A percentile compares a stretch with the other conserved stretches of the same genome.
These are phyloP conservation scores for Gentiana straminea DNA, from an alignment of 257 asterid genomes.

Conservation along the genomic window DNA sequence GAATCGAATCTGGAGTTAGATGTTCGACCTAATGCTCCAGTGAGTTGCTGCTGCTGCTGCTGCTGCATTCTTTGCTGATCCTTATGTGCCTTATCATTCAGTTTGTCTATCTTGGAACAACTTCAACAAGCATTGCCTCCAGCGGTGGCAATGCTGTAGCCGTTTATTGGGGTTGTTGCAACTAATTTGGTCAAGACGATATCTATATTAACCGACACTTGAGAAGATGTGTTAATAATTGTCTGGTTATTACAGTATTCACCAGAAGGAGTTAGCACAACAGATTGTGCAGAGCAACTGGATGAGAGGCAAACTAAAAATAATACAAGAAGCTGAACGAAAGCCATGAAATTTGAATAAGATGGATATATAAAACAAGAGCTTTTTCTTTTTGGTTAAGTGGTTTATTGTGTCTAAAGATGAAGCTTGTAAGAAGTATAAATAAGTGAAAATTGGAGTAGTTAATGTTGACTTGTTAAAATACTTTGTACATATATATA, in stretches of 20 bases:
- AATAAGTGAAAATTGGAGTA: background rate
- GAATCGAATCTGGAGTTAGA: no score
- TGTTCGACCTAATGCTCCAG: no score
- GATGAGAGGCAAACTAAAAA: conserved; percentile 11
- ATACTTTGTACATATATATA: no score
- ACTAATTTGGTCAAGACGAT: conserved; percentile 29
- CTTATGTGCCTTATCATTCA: no score
- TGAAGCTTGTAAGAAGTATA: no score
- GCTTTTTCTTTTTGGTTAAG: no score
- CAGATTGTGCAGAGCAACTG: conserved; percentile 31
- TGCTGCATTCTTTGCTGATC: no score
- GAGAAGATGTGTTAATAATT: conserved; percentile 11
- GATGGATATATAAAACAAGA: background rate
- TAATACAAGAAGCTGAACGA: conserved; percentile 13
- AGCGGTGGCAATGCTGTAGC: conserved; percentile 32
- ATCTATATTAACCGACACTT: conserved; percentile 28
- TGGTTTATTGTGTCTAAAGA: no score
- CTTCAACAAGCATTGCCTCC: no score
- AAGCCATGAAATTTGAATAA: conserved; percentile 19
- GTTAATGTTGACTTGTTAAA: conserved; percentile 4
- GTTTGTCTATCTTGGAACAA: no score
- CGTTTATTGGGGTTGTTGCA: conserved; percentile 22
- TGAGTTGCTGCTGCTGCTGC: no score
- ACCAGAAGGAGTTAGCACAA: conserved; percentile 33
- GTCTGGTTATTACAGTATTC: conserved; percentile 27